Percentiles rank a stretch among this genome's conserved stretches.
Evolutionary conservation across 2,329 filamentous ascomycete genomes (phyloP).

Genomic region (Colletotrichum musae): DNA sequence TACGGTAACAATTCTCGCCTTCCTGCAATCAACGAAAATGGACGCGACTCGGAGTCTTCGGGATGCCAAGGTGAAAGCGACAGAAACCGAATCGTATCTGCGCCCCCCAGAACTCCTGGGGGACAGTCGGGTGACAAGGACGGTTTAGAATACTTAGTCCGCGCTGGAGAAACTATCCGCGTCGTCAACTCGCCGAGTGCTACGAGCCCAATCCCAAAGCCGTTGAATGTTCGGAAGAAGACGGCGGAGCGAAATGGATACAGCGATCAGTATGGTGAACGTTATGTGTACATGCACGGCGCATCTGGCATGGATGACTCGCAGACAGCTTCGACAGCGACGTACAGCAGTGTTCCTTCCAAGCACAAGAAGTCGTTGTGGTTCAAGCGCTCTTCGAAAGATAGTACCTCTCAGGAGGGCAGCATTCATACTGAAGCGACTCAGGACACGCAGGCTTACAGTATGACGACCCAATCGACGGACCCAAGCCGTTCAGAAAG

Average conservation of each 20-base stretch:
- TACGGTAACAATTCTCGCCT: slow-evolving; percentile 56
- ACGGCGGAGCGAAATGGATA: slow-evolving; percentile 25
- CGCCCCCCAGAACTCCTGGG: slow-evolving; percentile 53
- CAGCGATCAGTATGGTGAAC: slow-evolving; percentile 34
- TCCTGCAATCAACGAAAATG: slow-evolving; percentile 65
- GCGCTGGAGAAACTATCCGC: slow-evolving; percentile 67
- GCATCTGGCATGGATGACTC: slow-evolving; percentile 42
- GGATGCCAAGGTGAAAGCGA: slow-evolving; percentile 39
- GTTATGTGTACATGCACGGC: slow-evolving; percentile 48
- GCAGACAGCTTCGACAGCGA: slow-evolving; percentile 41
- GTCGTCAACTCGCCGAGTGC: slow-evolving; percentile 66
- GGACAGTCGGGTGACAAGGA: slow-evolving; percentile 48
- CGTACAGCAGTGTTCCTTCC: slow-evolving; percentile 36
- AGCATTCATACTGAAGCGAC: slow-evolving; percentile 36
- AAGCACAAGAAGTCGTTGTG: slow-evolving; percentile 65
- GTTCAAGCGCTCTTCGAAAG: slow-evolving; percentile 66
- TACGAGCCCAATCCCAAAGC: slow-evolving; percentile 53
- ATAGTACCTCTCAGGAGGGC: slow-evolving; percentile 44
- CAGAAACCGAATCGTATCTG: slow-evolving; percentile 63
- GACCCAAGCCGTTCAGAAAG: slow-evolving; percentile 37
- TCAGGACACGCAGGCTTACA: slow-evolving; percentile 37
- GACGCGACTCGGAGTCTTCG: slow-evolving; percentile 40
- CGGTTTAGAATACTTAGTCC: slow-evolving; percentile 61
- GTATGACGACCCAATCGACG: slow-evolving; percentile 38
- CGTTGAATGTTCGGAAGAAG: slow-evolving; percentile 61